phyloP scores from a whole-genome alignment of 225 moss, liverwort and hornwort genomes.

The Marchantia polymorpha region DNA sequence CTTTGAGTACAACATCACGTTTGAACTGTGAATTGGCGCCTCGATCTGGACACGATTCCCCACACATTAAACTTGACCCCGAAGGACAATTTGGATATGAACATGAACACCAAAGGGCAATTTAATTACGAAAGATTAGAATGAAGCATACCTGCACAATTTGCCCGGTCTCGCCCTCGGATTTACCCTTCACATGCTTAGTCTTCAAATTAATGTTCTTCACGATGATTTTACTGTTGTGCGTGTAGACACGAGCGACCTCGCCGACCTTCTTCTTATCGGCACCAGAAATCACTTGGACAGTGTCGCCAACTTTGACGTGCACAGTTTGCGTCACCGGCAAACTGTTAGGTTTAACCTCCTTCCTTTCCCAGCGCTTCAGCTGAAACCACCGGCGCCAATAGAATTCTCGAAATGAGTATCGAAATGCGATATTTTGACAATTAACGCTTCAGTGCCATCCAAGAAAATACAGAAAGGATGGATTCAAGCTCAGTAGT shows the following conservation, averaged over 20 bases:
- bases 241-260: slow-evolving; percentile 53
- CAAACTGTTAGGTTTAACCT: slow-evolving; percentile 88
- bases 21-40: slow-evolving; percentile 91
- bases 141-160: slow-evolving; percentile 68
- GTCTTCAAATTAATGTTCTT: slow-evolving; percentile 96
- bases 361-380: slow-evolving; percentile 86
- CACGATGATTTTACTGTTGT: slow-evolving; percentile 89
- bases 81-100: too few relatives aligned
- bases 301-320: slow-evolving; percentile 91
- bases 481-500: background rate
- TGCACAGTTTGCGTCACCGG: slow-evolving; percentile 76
- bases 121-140: background rate
- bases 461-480: background rate
- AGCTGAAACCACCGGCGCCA: slow-evolving; percentile 45
- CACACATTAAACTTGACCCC: background rate
- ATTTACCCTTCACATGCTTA: slow-evolving; percentile 94
- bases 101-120: background rate
- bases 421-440: background rate
- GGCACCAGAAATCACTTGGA: slow-evolving; percentile 81
- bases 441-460: background rate
- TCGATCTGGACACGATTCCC: slow-evolving; percentile 52
- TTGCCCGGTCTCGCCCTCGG: slow-evolving; percentile 91
- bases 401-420: background rate
- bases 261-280: slow-evolving; percentile 86
- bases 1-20: slow-evolving; percentile 97